phyloP scores from a whole-genome alignment of 208 protist genomes.

The Leishmania tropica region DNA sequence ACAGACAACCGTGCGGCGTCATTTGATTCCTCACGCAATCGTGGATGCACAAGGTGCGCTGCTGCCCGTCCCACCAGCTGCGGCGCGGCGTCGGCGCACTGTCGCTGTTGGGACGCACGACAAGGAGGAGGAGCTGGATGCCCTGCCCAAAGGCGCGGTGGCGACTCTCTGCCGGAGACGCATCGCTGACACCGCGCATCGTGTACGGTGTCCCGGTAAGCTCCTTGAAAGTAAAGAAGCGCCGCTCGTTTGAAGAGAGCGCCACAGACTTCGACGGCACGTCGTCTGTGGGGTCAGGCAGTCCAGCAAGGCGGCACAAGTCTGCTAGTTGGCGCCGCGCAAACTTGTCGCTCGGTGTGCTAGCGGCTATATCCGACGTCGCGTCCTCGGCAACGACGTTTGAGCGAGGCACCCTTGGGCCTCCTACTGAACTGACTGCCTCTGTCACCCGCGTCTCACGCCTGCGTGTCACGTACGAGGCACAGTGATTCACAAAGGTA shows the following conservation, averaged over 20 bases:
- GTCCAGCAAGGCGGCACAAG: conserved; percentile 38
- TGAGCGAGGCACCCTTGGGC: conserved; percentile 25
- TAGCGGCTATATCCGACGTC: conserved; percentile 28
- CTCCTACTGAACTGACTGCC: conserved; percentile 15
- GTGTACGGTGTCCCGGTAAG: conserved; percentile 73
- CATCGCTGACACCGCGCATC: conserved; percentile 54
- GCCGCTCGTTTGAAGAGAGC: conserved; percentile 12
- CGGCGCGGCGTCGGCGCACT: neutral
- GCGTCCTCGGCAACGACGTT: conserved; percentile 36
- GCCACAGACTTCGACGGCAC: conserved; percentile 1
- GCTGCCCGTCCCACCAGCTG: conserved; percentile 16
- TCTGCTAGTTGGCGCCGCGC: conserved; percentile 34
- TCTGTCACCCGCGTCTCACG: conserved; percentile 10
- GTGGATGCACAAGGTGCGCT: conserved; percentile 5
- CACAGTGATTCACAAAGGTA: conserved; percentile 31
- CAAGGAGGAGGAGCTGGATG: conserved; percentile 50
- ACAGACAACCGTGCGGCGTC: conserved; percentile 41
- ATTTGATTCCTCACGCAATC: conserved; percentile 15
- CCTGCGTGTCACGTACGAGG: conserved; percentile 15
- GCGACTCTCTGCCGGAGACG: conserved; percentile 37
- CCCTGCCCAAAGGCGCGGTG: conserved; percentile 79
- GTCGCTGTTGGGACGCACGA: conserved; percentile 25
- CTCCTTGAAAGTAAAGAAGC: conserved; percentile 46
- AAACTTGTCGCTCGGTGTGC: conserved; percentile 32
- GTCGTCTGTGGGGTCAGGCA: conserved; percentile 36